Evolutionary conservation across 345 rosid species (phyloP).

Genomic region (Mangifera indica): DNA sequence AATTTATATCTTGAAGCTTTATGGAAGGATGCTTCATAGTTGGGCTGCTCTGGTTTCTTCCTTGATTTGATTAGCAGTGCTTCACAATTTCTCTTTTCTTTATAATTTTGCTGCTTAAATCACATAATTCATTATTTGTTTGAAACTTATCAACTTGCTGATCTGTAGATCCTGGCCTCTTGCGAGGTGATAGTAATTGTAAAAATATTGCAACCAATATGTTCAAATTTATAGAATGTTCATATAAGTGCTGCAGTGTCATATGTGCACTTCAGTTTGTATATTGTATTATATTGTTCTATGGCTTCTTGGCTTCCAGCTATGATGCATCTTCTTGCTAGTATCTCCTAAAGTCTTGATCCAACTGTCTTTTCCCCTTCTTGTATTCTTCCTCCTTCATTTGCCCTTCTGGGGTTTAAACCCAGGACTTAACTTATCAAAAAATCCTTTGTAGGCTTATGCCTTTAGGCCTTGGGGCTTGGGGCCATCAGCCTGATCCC

Average conservation of each 20-base stretch:
- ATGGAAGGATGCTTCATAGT: background rate
- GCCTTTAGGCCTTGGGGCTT: background rate
- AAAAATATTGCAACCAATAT: background rate
- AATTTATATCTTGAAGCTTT: background rate
- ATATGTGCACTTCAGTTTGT: background rate
- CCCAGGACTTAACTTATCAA: no score
- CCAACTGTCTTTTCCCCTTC: background rate
- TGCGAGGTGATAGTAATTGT: background rate
- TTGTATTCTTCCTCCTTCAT: background rate
- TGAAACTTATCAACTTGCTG: background rate
- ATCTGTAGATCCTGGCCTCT: background rate
- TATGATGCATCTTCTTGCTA: background rate
- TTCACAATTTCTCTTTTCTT: background rate
- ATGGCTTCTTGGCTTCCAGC: background rate
- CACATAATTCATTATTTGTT: background rate
- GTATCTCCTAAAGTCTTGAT: background rate
- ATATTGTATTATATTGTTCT: background rate
- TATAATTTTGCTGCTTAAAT: background rate
- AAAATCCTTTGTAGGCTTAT: background rate
- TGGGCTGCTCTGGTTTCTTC: background rate
- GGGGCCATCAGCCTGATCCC: background rate
- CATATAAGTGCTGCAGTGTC: background rate
- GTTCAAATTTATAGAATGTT: background rate
- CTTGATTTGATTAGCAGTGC: background rate
- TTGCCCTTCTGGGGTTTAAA: background rate